Percentiles rank a stretch among this genome's conserved stretches.
phyloP scores from a whole-genome alignment of 2,329 filamentous ascomycete species.

The Gyromitra esculenta region DNA sequence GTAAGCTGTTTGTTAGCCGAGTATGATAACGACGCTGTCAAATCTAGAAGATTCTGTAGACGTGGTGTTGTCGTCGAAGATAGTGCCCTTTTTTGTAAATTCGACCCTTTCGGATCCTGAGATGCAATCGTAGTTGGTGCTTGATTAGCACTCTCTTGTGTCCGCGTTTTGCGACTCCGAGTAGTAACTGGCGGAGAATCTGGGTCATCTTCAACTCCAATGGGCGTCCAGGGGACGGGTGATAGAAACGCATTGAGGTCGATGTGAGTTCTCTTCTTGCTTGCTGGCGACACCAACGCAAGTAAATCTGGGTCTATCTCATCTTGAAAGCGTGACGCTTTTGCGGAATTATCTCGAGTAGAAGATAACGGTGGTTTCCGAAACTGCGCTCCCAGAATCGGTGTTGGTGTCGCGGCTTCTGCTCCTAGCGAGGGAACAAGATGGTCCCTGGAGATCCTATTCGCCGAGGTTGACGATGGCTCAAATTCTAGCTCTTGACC shows the following conservation, averaged over 20 bases:
- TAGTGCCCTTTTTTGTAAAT: background rate
- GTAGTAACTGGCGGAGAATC: background rate
- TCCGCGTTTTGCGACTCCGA: background rate
- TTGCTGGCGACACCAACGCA: background rate
- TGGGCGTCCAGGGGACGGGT: too few relatives aligned
- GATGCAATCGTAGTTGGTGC: background rate
- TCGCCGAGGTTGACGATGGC: background rate
- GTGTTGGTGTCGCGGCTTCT: background rate
- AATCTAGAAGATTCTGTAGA: background rate
- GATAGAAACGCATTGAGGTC: background rate
- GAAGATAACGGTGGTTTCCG: background rate
- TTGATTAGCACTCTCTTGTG: background rate
- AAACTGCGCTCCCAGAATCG: background rate
- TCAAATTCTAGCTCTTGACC: background rate
- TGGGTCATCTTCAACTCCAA: background rate
- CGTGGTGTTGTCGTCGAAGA: background rate
- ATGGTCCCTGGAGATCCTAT: background rate
- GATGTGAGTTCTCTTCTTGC: background rate
- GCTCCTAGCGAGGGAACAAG: background rate
- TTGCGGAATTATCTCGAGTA: background rate
- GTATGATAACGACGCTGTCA: background rate
- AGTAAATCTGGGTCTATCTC: constrained; percentile 39
- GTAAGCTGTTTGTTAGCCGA: background rate
- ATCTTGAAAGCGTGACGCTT: constrained; percentile 23
- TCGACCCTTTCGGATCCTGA: background rate